Base-by-base conservation (phyloP, 371 early-diverging fungal species). In the Mortierella sp. region DNA sequence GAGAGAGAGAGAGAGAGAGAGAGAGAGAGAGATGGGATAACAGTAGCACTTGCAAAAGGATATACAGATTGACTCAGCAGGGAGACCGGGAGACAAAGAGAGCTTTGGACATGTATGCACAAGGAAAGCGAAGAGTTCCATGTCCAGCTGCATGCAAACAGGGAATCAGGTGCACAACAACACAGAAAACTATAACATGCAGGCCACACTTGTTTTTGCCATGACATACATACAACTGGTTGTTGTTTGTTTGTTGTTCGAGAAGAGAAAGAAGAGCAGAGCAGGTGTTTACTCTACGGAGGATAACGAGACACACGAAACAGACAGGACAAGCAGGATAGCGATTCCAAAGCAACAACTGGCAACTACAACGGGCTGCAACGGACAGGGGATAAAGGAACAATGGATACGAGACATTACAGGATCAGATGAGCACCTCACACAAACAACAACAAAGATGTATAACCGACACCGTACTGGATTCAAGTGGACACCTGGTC, bases 401-500 rank as follows among this genome's bases (percentile, higher is more conserved):
- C n/a, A 44, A 72, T 13, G 43, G 6, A 72, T 53, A 43, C n/a
- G 26, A 37, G 5, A 26, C n/a, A 26, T 26, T 26, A 57, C 26
- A 2, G 69, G 24, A 69, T 57, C 53, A 70, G 79, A 78, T 78
- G 79, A 79, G 71, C 79, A 71, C 71, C 73, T 72, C 73, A 54
- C 31, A 31, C 55, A 43, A 53, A 55, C 31, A 73, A 73, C 5
- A 61, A 61, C 26, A 71, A 31, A 3, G 64, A 37, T 11, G 37
- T 13, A 46, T 46, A 11, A 10, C 48, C 13, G 48, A 46, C 48
- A 37, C 40, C 16, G 67, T 37, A 67, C 67, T 67, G 48, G 48
- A 46, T 46, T 11, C 48, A 46, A 9, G 5, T 46, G 48, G 48
- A 46, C 6, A 40, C 6, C 43, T 40, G 8, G 34, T 16, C 14